A percentile compares a stretch with the other conserved stretches of the same genome.
phyloP scores from a whole-genome alignment of 139 green algal genomes.

The Gonium pectorale region DNA sequence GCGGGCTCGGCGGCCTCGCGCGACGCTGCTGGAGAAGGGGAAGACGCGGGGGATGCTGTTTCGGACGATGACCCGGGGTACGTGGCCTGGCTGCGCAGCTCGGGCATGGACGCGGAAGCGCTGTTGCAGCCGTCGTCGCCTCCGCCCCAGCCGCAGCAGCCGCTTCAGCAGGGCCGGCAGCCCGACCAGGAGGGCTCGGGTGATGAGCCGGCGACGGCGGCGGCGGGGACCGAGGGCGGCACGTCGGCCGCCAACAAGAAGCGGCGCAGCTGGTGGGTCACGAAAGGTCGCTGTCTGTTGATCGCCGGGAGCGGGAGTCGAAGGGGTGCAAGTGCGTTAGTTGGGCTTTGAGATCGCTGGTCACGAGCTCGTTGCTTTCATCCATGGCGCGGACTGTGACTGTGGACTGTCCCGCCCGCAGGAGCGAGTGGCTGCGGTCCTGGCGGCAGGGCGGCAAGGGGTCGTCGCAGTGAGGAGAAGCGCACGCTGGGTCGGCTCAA shows the following conservation, averaged over 20 bases:
- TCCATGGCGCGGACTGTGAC: too few species aligned
- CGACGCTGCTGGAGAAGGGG: too few species aligned
- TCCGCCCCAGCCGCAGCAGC: neutral
- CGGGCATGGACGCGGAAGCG: slow-evolving; percentile 9
- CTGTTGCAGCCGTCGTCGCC: slow-evolving; percentile 1
- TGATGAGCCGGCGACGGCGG: neutral
- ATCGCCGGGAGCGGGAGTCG: too few species aligned
- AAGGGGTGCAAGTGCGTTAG: too few species aligned
- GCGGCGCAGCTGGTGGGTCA: neutral
- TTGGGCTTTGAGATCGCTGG: too few species aligned
- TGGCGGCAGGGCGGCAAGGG: neutral
- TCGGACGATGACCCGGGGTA: slow-evolving; percentile 28
- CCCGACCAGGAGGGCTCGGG: neutral
- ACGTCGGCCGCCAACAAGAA: too few species aligned
- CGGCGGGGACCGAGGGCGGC: too few species aligned
- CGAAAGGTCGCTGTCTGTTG: too few species aligned
- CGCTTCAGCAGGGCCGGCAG: neutral
- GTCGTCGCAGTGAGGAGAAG: too few species aligned
- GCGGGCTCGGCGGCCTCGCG: neutral
- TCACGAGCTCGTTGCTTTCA: too few species aligned
- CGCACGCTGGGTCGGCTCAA: too few species aligned
- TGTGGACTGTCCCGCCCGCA: neutral
- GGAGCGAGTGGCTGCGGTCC: neutral
- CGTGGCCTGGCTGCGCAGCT: neutral
- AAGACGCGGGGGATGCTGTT: neutral